phyloP scores from a whole-genome alignment of 179 eudicot genomes.

The Beta corolliflora region DNA sequence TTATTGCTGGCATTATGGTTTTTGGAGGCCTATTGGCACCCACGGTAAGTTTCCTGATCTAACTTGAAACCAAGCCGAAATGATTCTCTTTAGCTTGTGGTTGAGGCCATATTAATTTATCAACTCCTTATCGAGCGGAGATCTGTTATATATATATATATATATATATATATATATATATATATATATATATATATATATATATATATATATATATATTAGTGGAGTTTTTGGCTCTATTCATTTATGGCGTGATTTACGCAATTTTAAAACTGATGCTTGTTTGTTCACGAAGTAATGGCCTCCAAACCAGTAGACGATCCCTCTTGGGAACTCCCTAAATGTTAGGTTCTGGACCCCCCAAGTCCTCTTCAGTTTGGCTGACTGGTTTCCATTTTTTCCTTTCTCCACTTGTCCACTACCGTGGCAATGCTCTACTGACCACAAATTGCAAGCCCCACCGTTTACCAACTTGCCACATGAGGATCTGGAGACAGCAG shows the following conservation, averaged over 20 bases:
- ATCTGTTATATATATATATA: too few species aligned
- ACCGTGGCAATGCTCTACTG: background rate
- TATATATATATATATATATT: too few species aligned
- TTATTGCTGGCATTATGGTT: slow-evolving; percentile 69
- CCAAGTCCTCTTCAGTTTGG: background rate
- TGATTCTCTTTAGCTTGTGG: background rate
- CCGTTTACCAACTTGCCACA: background rate
- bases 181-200: too few species aligned
- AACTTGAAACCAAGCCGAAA: background rate
- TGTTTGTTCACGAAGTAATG: background rate
- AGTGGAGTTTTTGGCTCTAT: too few species aligned
- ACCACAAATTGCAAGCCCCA: too few species aligned
- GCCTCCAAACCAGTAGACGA: background rate
- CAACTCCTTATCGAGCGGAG: background rate
- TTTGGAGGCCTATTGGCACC: slow-evolving; percentile 94
- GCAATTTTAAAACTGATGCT: background rate
- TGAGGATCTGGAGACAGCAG: background rate
- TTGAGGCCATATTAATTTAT: background rate
- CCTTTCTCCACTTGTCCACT: background rate
- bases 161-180: too few species aligned
- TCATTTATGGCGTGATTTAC: background rate
- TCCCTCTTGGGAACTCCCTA: background rate
- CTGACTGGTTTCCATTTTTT: background rate
- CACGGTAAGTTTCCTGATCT: slow-evolving; percentile 50
- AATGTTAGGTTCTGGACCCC: background rate